Percentiles rank a stretch among this genome's conserved stretches.
Evolutionary conservation across 1,284 basidiomycete species (phyloP).

Genomic region (Tilletiaria anomala): DNA sequence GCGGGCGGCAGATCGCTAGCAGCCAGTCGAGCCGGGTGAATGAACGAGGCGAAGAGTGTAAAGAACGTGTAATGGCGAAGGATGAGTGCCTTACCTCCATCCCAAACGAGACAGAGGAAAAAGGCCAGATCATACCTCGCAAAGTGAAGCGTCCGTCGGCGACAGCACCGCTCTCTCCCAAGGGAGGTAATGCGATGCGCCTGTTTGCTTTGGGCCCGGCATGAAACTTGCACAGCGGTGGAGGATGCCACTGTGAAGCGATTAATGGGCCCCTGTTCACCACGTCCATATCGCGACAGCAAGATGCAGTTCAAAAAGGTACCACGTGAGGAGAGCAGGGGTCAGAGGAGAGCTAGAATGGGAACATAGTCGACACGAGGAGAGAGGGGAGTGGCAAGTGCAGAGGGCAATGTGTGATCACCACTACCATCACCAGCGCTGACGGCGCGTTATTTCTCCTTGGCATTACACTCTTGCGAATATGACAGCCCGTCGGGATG

Average conservation of each 20-base stretch:
- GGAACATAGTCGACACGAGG: neutral
- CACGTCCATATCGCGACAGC: too few species aligned
- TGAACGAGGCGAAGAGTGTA: too few species aligned
- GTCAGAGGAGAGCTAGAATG: neutral
- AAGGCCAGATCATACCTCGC: neutral
- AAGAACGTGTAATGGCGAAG: too few species aligned
- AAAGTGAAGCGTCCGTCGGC: constrained; percentile 20
- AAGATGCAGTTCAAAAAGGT: too few species aligned
- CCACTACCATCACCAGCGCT: neutral
- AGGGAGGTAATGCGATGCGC: constrained; percentile 1
- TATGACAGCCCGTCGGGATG: constrained; percentile 21
- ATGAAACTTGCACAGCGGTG: constrained; percentile 25
- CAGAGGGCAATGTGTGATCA: neutral
- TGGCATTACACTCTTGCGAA: constrained; percentile 25
- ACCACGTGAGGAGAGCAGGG: neutral
- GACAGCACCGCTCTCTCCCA: neutral
- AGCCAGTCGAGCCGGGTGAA: too few species aligned
- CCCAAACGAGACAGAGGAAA: neutral
- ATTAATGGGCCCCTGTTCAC: constrained; percentile 36
- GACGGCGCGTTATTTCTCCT: neutral
- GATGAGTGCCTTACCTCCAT: too few species aligned
- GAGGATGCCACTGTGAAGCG: constrained; percentile 10
- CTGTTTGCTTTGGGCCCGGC: constrained; percentile 25
- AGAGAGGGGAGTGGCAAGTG: neutral
- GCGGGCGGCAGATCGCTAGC: too few species aligned